phyloP scores from a whole-genome alignment of 1,284 basidiomycete species.

The Puccinia horiana region DNA sequence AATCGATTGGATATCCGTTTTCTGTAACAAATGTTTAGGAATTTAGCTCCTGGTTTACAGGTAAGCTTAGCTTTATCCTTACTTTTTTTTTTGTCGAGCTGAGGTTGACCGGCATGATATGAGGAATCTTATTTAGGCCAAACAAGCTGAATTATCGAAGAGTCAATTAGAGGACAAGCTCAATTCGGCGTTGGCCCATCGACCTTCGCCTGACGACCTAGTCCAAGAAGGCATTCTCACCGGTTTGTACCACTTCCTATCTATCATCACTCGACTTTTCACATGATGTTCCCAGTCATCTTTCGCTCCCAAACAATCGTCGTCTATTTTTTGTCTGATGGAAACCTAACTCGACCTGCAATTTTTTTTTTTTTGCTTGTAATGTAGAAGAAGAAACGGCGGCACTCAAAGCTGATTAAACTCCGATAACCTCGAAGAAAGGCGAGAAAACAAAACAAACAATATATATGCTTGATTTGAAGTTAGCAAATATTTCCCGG shows the following conservation, averaged over 20 bases:
- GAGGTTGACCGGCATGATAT: slow-evolving; percentile 61
- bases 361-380: background rate
- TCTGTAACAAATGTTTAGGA: slow-evolving; percentile 17
- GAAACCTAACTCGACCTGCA: background rate
- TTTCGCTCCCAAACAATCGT: background rate
- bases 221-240: slow-evolving; percentile 72
- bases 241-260: slow-evolving; percentile 57
- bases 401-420: background rate
- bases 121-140: slow-evolving; percentile 63
- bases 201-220: slow-evolving; percentile 70
- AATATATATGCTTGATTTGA: background rate
- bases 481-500: too few species aligned
- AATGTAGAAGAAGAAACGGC: slow-evolving; percentile 30
- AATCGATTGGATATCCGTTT: slow-evolving; percentile 50
- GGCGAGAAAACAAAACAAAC: too few species aligned
- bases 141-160: slow-evolving; percentile 68
- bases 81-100: background rate
- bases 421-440: background rate
- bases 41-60: slow-evolving; percentile 35
- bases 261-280: too few species aligned
- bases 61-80: background rate
- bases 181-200: slow-evolving; percentile 67
- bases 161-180: slow-evolving; percentile 74
- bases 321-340: background rate
- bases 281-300: background rate